These are phyloP conservation scores for Cercospora sp. DNA, from an alignment of 2,329 filamentous ascomycete genomes.

Conservation along the genomic window DNA sequence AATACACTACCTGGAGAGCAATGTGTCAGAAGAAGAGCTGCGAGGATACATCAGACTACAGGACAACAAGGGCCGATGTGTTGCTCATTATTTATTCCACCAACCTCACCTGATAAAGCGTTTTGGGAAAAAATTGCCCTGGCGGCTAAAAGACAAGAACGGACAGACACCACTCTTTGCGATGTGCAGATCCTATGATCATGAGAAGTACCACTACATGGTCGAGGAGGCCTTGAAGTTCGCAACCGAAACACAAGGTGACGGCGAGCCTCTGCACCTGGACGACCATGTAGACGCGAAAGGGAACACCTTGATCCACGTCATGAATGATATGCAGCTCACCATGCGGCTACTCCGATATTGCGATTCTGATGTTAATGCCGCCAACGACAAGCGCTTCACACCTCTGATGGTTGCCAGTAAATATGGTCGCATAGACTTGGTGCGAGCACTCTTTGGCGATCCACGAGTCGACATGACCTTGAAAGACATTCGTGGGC, in stretches of 20 bases:
- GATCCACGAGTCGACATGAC: constrained; percentile 85
- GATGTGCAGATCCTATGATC: constrained; percentile 91
- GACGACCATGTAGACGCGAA: constrained; percentile 92
- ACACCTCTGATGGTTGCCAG: constrained; percentile 97
- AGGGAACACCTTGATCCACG: constrained; percentile 93
- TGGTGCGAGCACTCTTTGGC: constrained; percentile 83
- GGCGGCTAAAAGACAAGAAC: constrained; percentile 90
- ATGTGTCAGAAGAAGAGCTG: constrained; percentile 58
- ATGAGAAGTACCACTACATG: constrained; percentile 83
- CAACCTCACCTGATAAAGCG: constrained; percentile 75
- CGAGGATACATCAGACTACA: constrained; percentile 70
- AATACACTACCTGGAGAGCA: constrained; percentile 65
- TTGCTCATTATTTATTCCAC: constrained; percentile 95
- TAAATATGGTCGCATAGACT: constrained; percentile 94
- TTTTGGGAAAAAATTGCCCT: constrained; percentile 77
- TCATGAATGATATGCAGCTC: constrained; percentile 81
- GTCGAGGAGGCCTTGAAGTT: constrained; percentile 76
- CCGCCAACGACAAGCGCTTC: constrained; percentile 90
- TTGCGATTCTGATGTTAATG: constrained; percentile 95
- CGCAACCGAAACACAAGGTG: constrained; percentile 72
- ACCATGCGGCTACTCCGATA: constrained; percentile 73
- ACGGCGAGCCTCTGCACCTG: constrained; percentile 77
- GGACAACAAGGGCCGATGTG: constrained; percentile 82
- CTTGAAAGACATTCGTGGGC: constrained; percentile 78
- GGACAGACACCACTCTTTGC: constrained; percentile 98